Evolutionary conservation across 2,329 filamentous ascomycete species (phyloP), one percentile per base, ranked within the genome.

Genomic region (Fusarium algeriense): DNA sequence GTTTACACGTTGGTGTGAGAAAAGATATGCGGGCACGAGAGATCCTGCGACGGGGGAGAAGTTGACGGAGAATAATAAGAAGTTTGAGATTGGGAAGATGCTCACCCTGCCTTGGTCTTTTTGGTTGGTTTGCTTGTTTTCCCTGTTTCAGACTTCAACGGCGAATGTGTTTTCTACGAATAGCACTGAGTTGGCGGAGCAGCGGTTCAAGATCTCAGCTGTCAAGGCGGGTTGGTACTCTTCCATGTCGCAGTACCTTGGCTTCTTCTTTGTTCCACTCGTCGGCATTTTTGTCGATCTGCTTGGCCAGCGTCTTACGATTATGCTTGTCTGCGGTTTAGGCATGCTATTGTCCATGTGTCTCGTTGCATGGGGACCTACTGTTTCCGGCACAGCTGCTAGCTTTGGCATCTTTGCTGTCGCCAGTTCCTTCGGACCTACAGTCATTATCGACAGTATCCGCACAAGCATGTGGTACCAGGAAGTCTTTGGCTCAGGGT

Each of bases 151-250:
- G 72, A 90, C 89, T 0, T 87, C 84, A 14, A 85, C 87, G 0
- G 87, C 88, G 0, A 71, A 80, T 7, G 83, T 89, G 7, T 91
- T 89, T 66, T 81, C 81, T 4, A 83, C 85, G 28, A 91, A 91
- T 69, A 86, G 86, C 0, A 91, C 89, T 0, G 89, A 91, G 69
- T 76, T 91, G 23, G 89, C 88, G 0, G 84, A 91, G 77, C 84
- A 89, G 73, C 82, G 88, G 4, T 90, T 91, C 77, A 80, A 86
- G 11, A 83, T 87, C n/a, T 81, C 82, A 13, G 80, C 85, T 1
- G 82, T 90, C 37, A 85, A 79, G 4, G 89, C 88, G 0, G 89
- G 89, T 0, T 91, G 88, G 88, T 91, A 90, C 68, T 86, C 86
- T 3, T 81, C 88, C 15, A 81, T 87, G 60, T 80, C 85, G 1